Percentiles rank a stretch among this genome's conserved stretches.
phyloP scores from a whole-genome alignment of 257 asterid species.

The Haberlea rhodopensis region DNA sequence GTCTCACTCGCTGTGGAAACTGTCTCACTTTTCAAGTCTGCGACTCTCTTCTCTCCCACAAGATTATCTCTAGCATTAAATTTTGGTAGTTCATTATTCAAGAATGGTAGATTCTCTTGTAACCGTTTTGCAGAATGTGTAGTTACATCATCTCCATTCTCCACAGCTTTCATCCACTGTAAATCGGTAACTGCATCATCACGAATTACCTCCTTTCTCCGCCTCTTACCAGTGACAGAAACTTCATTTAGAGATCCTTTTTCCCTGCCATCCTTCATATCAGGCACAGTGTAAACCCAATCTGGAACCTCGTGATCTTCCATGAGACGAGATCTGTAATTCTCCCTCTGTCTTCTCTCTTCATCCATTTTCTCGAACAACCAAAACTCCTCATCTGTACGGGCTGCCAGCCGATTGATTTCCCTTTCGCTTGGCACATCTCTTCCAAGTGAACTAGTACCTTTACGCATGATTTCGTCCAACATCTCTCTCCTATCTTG shows the following conservation, averaged over 20 bases:
- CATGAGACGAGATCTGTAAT: conserved; percentile 87
- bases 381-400: conserved; percentile 93
- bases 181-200: conserved; percentile 56
- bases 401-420: conserved; percentile 93
- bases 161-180: conserved; percentile 75
- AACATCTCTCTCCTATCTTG: conserved; percentile 91
- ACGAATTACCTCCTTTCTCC: conserved; percentile 74
- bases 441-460: conserved; percentile 81
- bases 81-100: conserved; percentile 34
- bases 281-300: conserved; percentile 71
- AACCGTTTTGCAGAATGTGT: conserved; percentile 45
- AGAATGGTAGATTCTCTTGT: conserved; percentile 34
- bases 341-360: conserved; percentile 82
- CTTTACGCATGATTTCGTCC: conserved; percentile 96
- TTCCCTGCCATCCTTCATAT: conserved; percentile 42
- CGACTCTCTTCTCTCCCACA: conserved; percentile 37
- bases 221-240: conserved; percentile 72
- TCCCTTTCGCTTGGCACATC: conserved; percentile 98
- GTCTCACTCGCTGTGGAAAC: conserved; percentile 47
- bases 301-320: conserved; percentile 97
- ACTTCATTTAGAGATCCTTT: conserved; percentile 57
- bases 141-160: conserved; percentile 51
- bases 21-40: conserved; percentile 40
- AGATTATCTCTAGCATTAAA: conserved; percentile 22
- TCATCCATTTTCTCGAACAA: conserved; percentile 96